These are phyloP conservation scores for Beauveria brongniartii DNA, from an alignment of 2,329 filamentous ascomycete species.

Conservation along the genomic window DNA sequence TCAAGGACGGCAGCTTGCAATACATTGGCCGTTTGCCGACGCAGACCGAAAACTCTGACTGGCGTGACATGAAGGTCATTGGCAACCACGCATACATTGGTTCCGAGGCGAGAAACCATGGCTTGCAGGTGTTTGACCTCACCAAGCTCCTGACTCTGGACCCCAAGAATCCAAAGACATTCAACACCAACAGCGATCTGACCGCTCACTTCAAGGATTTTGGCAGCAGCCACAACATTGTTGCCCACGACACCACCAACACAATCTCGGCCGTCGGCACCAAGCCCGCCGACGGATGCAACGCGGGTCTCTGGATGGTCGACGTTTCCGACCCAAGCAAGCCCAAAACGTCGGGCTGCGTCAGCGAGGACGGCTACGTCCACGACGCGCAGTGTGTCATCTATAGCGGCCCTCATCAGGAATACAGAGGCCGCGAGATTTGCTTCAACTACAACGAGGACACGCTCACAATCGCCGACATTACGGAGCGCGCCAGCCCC, in stretches of 20 bases:
- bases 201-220: conserved; percentile 25
- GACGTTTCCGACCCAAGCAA: conserved; percentile 43
- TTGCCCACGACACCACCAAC: conserved; percentile 32
- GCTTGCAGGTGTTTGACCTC: conserved; percentile 57
- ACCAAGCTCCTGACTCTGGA: conserved; percentile 40
- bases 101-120: conserved; percentile 38
- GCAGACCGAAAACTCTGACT: conserved; percentile 25
- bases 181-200: conserved; percentile 24
- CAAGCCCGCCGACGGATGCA: conserved; percentile 31
- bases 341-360: conserved; percentile 41
- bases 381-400: conserved; percentile 53
- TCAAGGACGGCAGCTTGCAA: conserved; percentile 30
- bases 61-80: conserved; percentile 35
- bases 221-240: conserved; percentile 34
- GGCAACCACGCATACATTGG: conserved; percentile 29
- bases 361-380: conserved; percentile 42
- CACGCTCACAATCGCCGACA: conserved; percentile 44
- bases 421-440: conserved; percentile 41
- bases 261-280: conserved; percentile 36
- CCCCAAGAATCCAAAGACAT: conserved; percentile 26
- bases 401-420: conserved; percentile 42
- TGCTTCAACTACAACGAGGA: conserved; percentile 51
- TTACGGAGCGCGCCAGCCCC: conserved; percentile 39
- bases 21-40: conserved; percentile 38
- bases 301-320: conserved; percentile 45